A percentile compares a stretch with the other conserved stretches of the same genome.
These are phyloP conservation scores for Microascus cirrosus DNA, from an alignment of 2,329 filamentous ascomycete species.

Conservation along the genomic window DNA sequence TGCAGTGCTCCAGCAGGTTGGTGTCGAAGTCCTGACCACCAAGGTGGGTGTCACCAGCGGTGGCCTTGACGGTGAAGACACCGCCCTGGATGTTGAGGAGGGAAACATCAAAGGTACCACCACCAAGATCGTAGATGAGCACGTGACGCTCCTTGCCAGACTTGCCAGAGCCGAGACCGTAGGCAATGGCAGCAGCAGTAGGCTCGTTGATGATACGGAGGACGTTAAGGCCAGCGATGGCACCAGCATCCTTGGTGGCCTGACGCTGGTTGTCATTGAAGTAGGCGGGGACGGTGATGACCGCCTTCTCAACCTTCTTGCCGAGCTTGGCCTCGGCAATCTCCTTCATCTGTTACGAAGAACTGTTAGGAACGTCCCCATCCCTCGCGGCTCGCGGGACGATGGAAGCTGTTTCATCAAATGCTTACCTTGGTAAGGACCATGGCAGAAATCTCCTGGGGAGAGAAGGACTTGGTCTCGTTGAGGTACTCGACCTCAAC, in stretches of 20 bases:
- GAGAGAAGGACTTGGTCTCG: slow-evolving; percentile 91
- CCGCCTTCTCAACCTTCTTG: slow-evolving; percentile 98
- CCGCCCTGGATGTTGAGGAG: slow-evolving; percentile 97
- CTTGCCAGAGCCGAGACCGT: slow-evolving; percentile 92
- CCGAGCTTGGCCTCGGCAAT: slow-evolving; percentile 96
- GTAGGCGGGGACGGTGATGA: slow-evolving; percentile 98
- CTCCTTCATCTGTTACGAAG: slow-evolving; percentile 83
- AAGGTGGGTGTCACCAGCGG: slow-evolving; percentile 92
- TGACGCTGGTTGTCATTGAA: slow-evolving; percentile 99
- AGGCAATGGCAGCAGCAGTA: slow-evolving; percentile 94
- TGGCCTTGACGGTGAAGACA: slow-evolving; percentile 98
- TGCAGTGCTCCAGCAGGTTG: slow-evolving; percentile 91
- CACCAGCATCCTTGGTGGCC: slow-evolving; percentile 97
- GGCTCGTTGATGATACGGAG: slow-evolving; percentile 99
- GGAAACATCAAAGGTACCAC: slow-evolving; percentile 99
- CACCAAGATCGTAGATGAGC: slow-evolving; percentile 98
- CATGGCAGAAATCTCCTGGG: slow-evolving; percentile 99
- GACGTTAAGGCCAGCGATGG: slow-evolving; percentile 93
- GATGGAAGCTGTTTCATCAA: neutral
- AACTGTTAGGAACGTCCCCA: slow-evolving; percentile 2
- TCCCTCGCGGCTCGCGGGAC: neutral
- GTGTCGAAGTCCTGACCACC: slow-evolving; percentile 96
- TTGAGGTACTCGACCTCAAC: slow-evolving; percentile 94
- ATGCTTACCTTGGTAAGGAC: slow-evolving; percentile 80
- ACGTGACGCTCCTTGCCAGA: slow-evolving; percentile 97